These are phyloP conservation scores for Arthroderma sp. DNA, from an alignment of 2,329 filamentous ascomycete species.

Conservation along the genomic window DNA sequence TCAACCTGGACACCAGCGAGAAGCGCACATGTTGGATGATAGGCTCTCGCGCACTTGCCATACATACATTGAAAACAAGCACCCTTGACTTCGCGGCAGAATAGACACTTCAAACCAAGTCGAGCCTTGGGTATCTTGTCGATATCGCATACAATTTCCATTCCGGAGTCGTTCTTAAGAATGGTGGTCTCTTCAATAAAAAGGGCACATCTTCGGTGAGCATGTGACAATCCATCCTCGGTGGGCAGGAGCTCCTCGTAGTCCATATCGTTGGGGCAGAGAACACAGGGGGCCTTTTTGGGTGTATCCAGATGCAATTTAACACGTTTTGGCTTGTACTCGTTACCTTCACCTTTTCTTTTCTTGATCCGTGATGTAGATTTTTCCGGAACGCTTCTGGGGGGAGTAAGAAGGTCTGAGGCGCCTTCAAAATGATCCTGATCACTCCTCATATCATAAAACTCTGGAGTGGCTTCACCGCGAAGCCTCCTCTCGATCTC, in stretches of 20 bases:
- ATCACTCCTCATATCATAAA: slow-evolving; percentile 45
- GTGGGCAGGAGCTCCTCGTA: slow-evolving; percentile 73
- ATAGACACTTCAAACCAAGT: slow-evolving; percentile 83
- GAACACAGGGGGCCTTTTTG: slow-evolving; percentile 66
- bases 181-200: slow-evolving; percentile 91
- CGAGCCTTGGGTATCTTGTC: slow-evolving; percentile 74
- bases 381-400: slow-evolving; percentile 58
- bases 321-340: slow-evolving; percentile 61
- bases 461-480: slow-evolving; percentile 55
- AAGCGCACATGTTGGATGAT: slow-evolving; percentile 88
- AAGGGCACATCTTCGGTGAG: slow-evolving; percentile 75
- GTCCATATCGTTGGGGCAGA: slow-evolving; percentile 83
- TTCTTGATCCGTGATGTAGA: slow-evolving; percentile 49
- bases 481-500: slow-evolving; percentile 90
- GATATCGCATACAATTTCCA: slow-evolving; percentile 65
- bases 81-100: slow-evolving; percentile 87
- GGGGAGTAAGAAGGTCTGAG: slow-evolving; percentile 65
- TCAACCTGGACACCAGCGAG: slow-evolving; percentile 88
- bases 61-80: slow-evolving; percentile 94
- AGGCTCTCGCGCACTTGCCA: slow-evolving; percentile 84
- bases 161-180: slow-evolving; percentile 51
- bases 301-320: slow-evolving; percentile 59
- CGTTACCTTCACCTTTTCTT: slow-evolving; percentile 47
- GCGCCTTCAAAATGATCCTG: slow-evolving; percentile 48
- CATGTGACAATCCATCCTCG: slow-evolving; percentile 66